Conservation (phyloP, 768 basidiomycete genomes). For the Mycena pura region DNA sequence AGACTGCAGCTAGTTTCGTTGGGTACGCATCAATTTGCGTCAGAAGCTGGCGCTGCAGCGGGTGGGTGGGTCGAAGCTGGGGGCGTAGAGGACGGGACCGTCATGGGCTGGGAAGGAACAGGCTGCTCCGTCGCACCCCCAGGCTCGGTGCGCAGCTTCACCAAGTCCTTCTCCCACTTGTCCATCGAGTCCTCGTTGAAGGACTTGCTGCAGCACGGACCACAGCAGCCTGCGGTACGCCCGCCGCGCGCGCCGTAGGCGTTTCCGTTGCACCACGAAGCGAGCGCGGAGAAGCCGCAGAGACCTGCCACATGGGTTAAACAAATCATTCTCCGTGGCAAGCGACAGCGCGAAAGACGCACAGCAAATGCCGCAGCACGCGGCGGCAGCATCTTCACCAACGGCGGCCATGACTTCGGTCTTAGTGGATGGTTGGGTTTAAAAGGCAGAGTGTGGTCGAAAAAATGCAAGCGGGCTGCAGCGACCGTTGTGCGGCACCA, state of each 20-base stretch:
- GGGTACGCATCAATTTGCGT: not conserved
- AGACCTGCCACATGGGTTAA: slow-evolving; percentile 4
- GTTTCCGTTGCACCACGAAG: slow-evolving; percentile 36
- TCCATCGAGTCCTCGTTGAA: slow-evolving; percentile 56
- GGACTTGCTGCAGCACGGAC: slow-evolving; percentile 48
- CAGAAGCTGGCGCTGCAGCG: not conserved
- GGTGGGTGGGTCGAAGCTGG: not conserved
- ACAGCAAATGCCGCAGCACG: slow-evolving; percentile 39
- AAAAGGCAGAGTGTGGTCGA: slow-evolving; percentile 9
- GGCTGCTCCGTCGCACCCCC: slow-evolving; percentile 36
- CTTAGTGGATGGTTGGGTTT: not conserved
- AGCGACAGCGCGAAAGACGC: slow-evolving; percentile 6
- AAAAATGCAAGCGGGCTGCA: no score
- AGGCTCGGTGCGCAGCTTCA: slow-evolving; percentile 10
- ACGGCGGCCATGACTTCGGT: slow-evolving; percentile 5
- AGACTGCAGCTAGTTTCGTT: no score
- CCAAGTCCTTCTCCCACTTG: slow-evolving; percentile 44
- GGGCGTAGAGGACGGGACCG: not conserved
- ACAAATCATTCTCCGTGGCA: no score
- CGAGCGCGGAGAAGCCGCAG: slow-evolving; percentile 15
- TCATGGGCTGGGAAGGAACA: slow-evolving; percentile 33
- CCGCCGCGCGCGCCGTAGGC: slow-evolving; percentile 41
- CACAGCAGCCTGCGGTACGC: slow-evolving; percentile 52
- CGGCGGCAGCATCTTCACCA: slow-evolving; percentile 21
- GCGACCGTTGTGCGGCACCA: no score